Evolutionary conservation across 495 filamentous ascomycete genomes (phyloP).

Genomic region (Penicillium coprophilum): DNA sequence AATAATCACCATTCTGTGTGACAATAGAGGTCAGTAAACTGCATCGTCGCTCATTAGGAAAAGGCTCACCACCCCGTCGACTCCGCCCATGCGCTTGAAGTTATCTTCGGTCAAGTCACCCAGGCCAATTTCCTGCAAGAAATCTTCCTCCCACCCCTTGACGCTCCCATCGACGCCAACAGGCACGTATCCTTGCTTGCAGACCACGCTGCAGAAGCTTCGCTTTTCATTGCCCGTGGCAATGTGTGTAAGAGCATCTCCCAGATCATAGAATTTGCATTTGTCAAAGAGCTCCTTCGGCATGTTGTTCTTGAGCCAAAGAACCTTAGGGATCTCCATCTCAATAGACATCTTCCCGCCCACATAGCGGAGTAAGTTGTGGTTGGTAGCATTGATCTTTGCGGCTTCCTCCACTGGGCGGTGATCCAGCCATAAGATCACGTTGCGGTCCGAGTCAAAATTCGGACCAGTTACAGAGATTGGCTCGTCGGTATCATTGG

Average conservation of each 20-base stretch:
- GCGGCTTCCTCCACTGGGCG: slow-evolving; percentile 84
- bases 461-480: slow-evolving; percentile 83
- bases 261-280: slow-evolving; percentile 95
- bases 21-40: slow-evolving; percentile 15
- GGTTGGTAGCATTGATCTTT: slow-evolving; percentile 86
- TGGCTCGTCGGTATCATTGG: slow-evolving; percentile 83
- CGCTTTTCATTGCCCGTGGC: slow-evolving; percentile 92
- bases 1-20: slow-evolving; percentile 78
- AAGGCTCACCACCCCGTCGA: slow-evolving; percentile 85
- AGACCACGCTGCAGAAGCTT: slow-evolving; percentile 90
- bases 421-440: slow-evolving; percentile 92
- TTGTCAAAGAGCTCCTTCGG: slow-evolving; percentile 82
- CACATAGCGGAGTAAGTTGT: slow-evolving; percentile 92
- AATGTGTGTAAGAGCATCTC: slow-evolving; percentile 90
- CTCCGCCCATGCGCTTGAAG: slow-evolving; percentile 88
- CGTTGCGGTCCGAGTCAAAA: slow-evolving; percentile 83
- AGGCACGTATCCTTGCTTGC: slow-evolving; percentile 94
- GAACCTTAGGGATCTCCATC: slow-evolving; percentile 97
- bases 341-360: slow-evolving; percentile 97
- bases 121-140: slow-evolving; percentile 79
- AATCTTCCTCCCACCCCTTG: slow-evolving; percentile 98
- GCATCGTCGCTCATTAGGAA: slow-evolving; percentile 17
- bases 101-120: slow-evolving; percentile 78
- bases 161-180: slow-evolving; percentile 95
- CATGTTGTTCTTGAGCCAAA: slow-evolving; percentile 99